These are phyloP conservation scores for Fusarium torreyae DNA, from an alignment of 2,329 filamentous ascomycete genomes.

Conservation along the genomic window DNA sequence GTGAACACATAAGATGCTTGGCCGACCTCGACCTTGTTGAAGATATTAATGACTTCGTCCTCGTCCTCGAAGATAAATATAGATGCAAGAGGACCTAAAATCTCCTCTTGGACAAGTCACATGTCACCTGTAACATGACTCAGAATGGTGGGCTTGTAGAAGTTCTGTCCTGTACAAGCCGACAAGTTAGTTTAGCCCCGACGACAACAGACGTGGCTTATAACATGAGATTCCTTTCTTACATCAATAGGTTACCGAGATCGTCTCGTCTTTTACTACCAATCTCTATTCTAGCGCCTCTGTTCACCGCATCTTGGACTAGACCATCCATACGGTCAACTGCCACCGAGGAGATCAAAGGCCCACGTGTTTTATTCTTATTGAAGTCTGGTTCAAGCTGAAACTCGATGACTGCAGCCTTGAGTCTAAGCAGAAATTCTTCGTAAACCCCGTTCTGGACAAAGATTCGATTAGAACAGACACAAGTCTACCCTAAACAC, in stretches of 20 bases:
- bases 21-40: constrained; percentile 75
- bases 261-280: constrained; percentile 75
- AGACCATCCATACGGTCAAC: constrained; percentile 72
- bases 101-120: constrained; percentile 72
- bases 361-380: constrained; percentile 78
- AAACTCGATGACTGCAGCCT: constrained; percentile 77
- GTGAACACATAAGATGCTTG: constrained; percentile 78
- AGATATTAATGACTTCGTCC: constrained; percentile 71
- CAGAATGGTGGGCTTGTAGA: constrained; percentile 78
- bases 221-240: no score
- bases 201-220: no score
- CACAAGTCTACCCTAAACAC: constrained; percentile 90
- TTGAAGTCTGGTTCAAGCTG: constrained; percentile 74
- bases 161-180: constrained; percentile 57
- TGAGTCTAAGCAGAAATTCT: constrained; percentile 74
- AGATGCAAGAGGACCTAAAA: constrained; percentile 75
- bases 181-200: no score
- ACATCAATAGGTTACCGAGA: constrained; percentile 65
- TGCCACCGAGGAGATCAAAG: constrained; percentile 69
- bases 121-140: constrained; percentile 71
- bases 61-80: constrained; percentile 76
- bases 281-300: constrained; percentile 72
- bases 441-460: constrained; percentile 82
- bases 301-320: constrained; percentile 74
- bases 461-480: constrained; percentile 85